These are phyloP conservation scores for Angomonas ambiguus DNA, from an alignment of 208 protist species.

Conservation along the genomic window DNA sequence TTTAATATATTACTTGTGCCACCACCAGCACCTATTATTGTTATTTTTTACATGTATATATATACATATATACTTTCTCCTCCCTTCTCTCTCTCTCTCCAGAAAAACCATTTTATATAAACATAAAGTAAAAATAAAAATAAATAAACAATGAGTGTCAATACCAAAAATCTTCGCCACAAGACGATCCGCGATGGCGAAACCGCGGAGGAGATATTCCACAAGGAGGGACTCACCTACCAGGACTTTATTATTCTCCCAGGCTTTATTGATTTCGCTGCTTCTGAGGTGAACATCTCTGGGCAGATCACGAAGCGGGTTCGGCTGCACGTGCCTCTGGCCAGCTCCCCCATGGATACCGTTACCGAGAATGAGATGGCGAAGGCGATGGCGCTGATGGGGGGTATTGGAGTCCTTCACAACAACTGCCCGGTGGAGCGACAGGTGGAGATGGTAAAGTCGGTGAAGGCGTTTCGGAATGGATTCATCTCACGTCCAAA, in stretches of 20 bases:
- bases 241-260: slow-evolving; percentile 95
- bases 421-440: slow-evolving; percentile 92
- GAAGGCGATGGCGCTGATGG: slow-evolving; percentile 89
- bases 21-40: neutral
- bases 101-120: neutral
- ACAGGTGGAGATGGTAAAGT: slow-evolving; percentile 91
- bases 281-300: slow-evolving; percentile 78
- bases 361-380: slow-evolving; percentile 93
- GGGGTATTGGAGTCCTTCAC: slow-evolving; percentile 95
- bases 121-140: too few species aligned
- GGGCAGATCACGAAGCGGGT: slow-evolving; percentile 90
- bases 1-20: neutral
- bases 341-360: slow-evolving; percentile 96
- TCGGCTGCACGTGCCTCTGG: slow-evolving; percentile 88
- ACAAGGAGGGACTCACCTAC: slow-evolving; percentile 86
- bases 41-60: neutral
- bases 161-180: slow-evolving; percentile 48
- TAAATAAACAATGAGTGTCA: slow-evolving; percentile 17
- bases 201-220: slow-evolving; percentile 84
- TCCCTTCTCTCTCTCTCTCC: neutral
- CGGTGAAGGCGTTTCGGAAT: slow-evolving; percentile 95
- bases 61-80: neutral
- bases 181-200: slow-evolving; percentile 82
- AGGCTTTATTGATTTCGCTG: slow-evolving; percentile 93
- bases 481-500: slow-evolving; percentile 97